Base-by-base conservation (phyloP, 2,329 filamentous ascomycete species). In the Pseudocercospora eumusae region DNA sequence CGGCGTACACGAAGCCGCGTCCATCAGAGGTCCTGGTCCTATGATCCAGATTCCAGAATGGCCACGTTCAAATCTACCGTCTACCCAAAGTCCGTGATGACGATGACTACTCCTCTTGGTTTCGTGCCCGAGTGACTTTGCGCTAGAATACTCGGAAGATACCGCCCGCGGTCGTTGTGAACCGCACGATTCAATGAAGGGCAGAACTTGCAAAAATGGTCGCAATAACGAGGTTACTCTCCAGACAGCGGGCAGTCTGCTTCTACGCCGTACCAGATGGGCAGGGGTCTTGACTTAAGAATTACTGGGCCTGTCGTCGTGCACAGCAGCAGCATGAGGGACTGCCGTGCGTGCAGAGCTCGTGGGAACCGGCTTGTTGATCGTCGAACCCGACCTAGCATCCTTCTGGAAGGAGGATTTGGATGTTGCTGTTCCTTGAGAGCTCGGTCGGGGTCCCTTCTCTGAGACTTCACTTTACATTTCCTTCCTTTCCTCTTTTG, bases 391-490 rank as follows among this genome's bases (percentile, higher is more conserved):
- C 21, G 47, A 9, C 25, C 47, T 52, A 52, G 45, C 36, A 31
- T 56, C 31, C 20, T 63, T 63, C 53, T 54, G 61, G 61, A 40
- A 63, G 56, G 56, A 63, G 56, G 40, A 44, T 18, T 54, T 59
- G 18, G 50, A 56, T 52, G 56, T 59, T 59, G 36, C 61, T 44
- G 55, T 42, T 36, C 50, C 31, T 50, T 15, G 21, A 50, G 52
- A 63, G 57, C 61, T 63, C 50, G 56, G 52, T n/a, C n/a, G n/a
- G n/a, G n/a, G n/a, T 63, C 56, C 61, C 60, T 59, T 49, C 40
- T 49, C 45, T 23, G n/a, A 45, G 33, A 56, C n/a, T 40, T 56
- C 47, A 28, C 25, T 25, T 25, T 52, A 3, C 31, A 42, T 56
- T 27, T 44, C 20, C 33, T 56, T 42, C 53, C 20, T 27, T 56